Conservation (phyloP, 371 early-diverging fungal genomes). For the Zancudomyces culisetae region DNA sequence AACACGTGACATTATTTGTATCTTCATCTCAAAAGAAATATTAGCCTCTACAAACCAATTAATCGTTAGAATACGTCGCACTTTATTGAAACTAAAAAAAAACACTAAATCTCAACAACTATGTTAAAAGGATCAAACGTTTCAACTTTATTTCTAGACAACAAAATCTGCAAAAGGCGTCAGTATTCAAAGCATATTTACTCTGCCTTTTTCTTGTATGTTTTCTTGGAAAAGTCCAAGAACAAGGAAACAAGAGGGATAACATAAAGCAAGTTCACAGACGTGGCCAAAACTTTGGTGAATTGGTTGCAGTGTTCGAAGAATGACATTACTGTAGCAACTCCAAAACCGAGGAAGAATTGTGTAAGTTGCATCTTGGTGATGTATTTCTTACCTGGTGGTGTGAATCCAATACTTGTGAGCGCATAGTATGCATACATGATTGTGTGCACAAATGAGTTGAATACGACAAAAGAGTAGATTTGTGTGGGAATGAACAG, state of each 20-base stretch:
- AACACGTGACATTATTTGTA: no score
- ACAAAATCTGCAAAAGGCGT: no score
- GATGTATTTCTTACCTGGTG: conserved; percentile 65
- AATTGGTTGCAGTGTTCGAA: conserved; percentile 44
- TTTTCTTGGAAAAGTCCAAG: conserved; percentile 48
- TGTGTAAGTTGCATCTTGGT: conserved; percentile 75
- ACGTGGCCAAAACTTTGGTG: conserved; percentile 42
- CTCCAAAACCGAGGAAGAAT: conserved; percentile 56
- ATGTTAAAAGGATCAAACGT: not conserved
- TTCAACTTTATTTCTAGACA: no score
- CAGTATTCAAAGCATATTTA: not conserved
- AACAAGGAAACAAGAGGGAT: conserved; percentile 63
- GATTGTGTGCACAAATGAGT: conserved; percentile 75
- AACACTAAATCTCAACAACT: no score
- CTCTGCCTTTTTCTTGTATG: conserved; percentile 26
- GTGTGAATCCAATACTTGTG: conserved; percentile 52
- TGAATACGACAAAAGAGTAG: conserved; percentile 72
- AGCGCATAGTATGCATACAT: conserved; percentile 79
- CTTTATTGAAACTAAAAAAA: no score
- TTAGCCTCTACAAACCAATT: no score
- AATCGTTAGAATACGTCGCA: no score
- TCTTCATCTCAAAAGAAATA: no score
- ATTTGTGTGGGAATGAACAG: conserved; percentile 52
- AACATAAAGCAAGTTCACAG: conserved; percentile 51
- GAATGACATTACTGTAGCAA: conserved; percentile 34